Evolutionary conservation across 345 rosid genomes (phyloP), one percentile per base, ranked within the genome.

Genomic region (Noccaea caerulescens): DNA sequence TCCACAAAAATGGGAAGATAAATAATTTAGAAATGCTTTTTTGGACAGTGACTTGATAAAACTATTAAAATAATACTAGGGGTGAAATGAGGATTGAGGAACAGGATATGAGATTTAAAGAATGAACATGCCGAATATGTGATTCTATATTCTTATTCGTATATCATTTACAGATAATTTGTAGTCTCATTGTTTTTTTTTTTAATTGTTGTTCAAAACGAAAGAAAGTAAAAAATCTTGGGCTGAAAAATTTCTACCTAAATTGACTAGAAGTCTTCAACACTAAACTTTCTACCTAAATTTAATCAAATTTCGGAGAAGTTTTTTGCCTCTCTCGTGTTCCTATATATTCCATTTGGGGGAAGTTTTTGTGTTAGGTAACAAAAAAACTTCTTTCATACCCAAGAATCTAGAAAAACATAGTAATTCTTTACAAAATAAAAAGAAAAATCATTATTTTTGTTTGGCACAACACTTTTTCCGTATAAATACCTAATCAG

Each of bases 1-100:
- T 73, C 77, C 78, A 74, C 55, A 74, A 74, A 66, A 58, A 49
- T 67, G 68, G 78, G 78, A 74, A 72, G 44, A 7, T 23, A n/a
- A 50, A 50, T 13, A 10, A 11, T 56, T 16, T 6, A 10, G 11
- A 14, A n/a, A 4, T 13, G 7, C 10, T 32, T 55, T 53, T 43
- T 1, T n/a, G 7, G 55, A 56, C 41, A 16, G 42, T 46, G 76
- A 45, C 41, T 60, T 30, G 14, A 7, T 39, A 11, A 41, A 14
- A 38, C 14, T 71, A 60, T 30, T 7, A 5, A 23, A 11, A 52
- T 1, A 23, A 10, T 16, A 10, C 0, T 14, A 3, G 12, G 8
- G 58, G 23, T 8, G 39, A 72, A 45, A 20, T 33, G 5, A 12
- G 52, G 38, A 42, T 33, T n/a, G 14, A 52, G 59, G 51, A 16